phyloP scores from a whole-genome alignment of 371 early-diverging fungal genomes.

The Parasitella parasitica region DNA sequence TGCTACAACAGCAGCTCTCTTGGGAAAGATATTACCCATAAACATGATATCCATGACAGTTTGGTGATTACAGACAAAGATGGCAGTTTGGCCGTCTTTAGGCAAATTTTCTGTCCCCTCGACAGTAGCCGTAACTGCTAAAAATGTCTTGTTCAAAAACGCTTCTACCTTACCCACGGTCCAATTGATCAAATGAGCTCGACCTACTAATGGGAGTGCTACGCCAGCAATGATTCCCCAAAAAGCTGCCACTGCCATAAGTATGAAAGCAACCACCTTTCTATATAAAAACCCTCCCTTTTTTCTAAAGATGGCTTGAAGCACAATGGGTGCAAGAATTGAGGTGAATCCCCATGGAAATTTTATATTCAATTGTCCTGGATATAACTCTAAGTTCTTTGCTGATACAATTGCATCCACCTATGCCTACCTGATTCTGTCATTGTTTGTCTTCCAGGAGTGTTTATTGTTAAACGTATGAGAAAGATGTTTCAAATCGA shows the following conservation, averaged over 20 bases:
- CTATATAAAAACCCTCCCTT: conserved; percentile 41
- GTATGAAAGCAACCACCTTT: conserved; percentile 22
- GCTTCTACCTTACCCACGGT: conserved; percentile 57
- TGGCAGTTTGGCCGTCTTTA: conserved; percentile 48
- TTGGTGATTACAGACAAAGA: conserved; percentile 89
- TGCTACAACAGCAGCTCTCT: conserved; percentile 71
- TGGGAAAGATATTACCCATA: conserved; percentile 73
- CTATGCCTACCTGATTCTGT: conserved; percentile 8
- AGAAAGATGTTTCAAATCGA: background rate
- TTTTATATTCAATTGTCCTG: background rate
- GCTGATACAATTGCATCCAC: background rate
- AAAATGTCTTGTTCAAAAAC: conserved; percentile 43
- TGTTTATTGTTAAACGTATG: background rate
- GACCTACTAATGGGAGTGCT: conserved; percentile 45
- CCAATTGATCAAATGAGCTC: conserved; percentile 61
- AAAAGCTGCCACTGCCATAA: conserved; percentile 26
- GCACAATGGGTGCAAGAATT: conserved; percentile 8
- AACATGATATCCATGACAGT: conserved; percentile 76
- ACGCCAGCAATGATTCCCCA: conserved; percentile 50
- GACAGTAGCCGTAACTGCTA: conserved; percentile 62
- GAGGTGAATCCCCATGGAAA: background rate
- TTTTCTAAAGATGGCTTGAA: conserved; percentile 26
- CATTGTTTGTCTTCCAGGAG: background rate
- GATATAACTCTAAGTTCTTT: background rate
- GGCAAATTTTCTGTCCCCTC: conserved; percentile 62